phyloP scores from a whole-genome alignment of 192 early-diverging fungal species.

The Umbelopsis ramanniana region DNA sequence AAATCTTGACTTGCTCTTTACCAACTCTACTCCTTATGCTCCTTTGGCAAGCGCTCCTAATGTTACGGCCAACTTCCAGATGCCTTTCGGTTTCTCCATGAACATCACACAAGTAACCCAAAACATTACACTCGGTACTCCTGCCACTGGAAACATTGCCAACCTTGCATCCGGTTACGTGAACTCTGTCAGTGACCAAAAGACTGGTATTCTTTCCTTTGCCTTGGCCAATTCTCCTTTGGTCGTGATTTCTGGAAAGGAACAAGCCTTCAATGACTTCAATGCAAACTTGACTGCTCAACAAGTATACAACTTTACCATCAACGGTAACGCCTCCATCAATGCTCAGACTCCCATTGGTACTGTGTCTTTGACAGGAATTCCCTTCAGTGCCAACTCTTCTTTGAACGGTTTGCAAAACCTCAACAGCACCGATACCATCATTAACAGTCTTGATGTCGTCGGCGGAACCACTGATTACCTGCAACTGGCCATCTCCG shows the following conservation, averaged over 20 bases:
- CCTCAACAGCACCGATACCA: conserved; percentile 52
- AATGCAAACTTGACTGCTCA: conserved; percentile 52
- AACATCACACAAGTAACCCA: conserved; percentile 58
- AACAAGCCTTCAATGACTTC: conserved; percentile 58
- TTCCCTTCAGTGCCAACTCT: conserved; percentile 59
- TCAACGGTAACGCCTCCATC: conserved; percentile 54
- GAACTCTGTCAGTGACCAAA: conserved; percentile 45
- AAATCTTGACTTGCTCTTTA: conserved; percentile 58
- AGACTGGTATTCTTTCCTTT: conserved; percentile 52
- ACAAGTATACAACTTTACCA: conserved; percentile 42
- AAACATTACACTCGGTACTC: conserved; percentile 50
- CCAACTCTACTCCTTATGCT: conserved; percentile 47
- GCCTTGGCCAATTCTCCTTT: conserved; percentile 50
- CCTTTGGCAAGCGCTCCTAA: conserved; percentile 50
- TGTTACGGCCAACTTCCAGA: conserved; percentile 53
- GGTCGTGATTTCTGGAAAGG: conserved; percentile 44
- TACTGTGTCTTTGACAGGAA: conserved; percentile 50
- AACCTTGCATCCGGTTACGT: conserved; percentile 29
- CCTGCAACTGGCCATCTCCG: conserved; percentile 45
- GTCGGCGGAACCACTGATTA: conserved; percentile 50
- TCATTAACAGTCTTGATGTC: conserved; percentile 59
- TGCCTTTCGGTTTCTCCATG: conserved; percentile 69
- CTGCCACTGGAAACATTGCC: conserved; percentile 32
- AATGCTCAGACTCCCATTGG: conserved; percentile 60
- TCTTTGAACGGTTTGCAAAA: conserved; percentile 59